These are phyloP conservation scores for Solanum bulbocastanum DNA, from an alignment of 257 asterid species.

Conservation along the genomic window DNA sequence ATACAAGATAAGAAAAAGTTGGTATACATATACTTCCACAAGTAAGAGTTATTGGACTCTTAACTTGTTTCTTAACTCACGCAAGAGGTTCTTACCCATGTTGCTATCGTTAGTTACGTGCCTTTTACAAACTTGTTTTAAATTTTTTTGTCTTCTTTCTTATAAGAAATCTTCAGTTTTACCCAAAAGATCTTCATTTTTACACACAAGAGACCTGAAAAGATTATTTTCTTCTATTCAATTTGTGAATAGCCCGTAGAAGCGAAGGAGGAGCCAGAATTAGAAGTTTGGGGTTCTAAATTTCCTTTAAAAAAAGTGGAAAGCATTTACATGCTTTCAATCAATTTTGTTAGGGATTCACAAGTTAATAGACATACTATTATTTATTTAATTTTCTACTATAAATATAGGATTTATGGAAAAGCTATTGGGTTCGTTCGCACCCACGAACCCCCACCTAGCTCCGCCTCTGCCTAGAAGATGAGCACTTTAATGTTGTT, in stretches of 20 bases:
- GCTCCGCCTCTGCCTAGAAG: too few relatives aligned
- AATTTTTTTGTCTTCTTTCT: not conserved
- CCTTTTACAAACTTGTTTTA: not conserved
- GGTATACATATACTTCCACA: not conserved
- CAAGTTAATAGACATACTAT: not conserved
- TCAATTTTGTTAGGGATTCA: not conserved
- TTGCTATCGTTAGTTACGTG: not conserved
- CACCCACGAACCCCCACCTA: too few relatives aligned
- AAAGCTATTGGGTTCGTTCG: too few relatives aligned
- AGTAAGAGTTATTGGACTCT: not conserved
- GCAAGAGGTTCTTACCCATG: not conserved
- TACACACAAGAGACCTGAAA: not conserved
- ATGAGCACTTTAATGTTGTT: not conserved
- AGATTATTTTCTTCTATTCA: not conserved
- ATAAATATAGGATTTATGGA: too few relatives aligned
- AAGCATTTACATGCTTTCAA: not conserved
- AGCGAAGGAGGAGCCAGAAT: not conserved
- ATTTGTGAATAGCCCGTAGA: not conserved
- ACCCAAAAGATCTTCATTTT: not conserved
- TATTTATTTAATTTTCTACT: not conserved
- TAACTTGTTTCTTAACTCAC: not conserved
- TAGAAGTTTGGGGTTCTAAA: not conserved
- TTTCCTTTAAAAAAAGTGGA: not conserved
- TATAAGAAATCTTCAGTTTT: not conserved
- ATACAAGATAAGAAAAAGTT: not conserved